These are phyloP conservation scores for Lindgomyces ingoldianus DNA, from an alignment of 495 filamentous ascomycete species.

Conservation along the genomic window DNA sequence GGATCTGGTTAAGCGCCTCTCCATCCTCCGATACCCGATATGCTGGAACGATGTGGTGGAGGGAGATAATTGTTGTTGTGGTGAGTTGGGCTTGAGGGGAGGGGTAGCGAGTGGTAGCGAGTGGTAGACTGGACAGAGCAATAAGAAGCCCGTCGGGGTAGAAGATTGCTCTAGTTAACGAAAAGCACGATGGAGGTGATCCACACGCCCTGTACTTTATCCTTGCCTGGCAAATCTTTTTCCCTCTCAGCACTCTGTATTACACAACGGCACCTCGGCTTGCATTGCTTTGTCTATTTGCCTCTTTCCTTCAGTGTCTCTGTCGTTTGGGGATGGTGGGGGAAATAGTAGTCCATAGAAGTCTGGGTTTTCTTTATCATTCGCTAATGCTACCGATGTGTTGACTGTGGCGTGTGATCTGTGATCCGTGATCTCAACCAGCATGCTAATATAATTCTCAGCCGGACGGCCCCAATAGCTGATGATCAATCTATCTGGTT, in stretches of 20 bases:
- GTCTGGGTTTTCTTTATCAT: constrained; percentile 17
- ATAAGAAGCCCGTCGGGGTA: constrained; percentile 39
- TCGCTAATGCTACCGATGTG: constrained; percentile 14
- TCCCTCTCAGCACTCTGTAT: constrained; percentile 45
- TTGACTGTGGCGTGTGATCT: background rate
- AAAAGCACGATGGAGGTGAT: constrained; percentile 39
- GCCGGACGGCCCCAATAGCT: too few species aligned
- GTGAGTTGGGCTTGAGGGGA: constrained; percentile 16
- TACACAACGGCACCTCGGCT: constrained; percentile 38
- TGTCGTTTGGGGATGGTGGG: constrained; percentile 16
- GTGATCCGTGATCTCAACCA: too few species aligned
- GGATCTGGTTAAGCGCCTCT: constrained; percentile 69
- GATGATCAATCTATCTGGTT: background rate
- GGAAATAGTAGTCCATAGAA: constrained; percentile 34
- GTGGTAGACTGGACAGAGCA: constrained; percentile 37
- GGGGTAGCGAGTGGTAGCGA: constrained; percentile 34
- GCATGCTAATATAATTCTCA: background rate
- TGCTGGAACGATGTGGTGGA: constrained; percentile 18
- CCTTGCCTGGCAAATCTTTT: constrained; percentile 54
- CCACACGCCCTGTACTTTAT: constrained; percentile 58
- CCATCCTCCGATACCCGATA: constrained; percentile 27
- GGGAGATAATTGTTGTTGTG: constrained; percentile 34
- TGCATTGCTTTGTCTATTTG: constrained; percentile 39
- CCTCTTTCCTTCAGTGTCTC: constrained; percentile 29
- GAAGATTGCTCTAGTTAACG: constrained; percentile 49